Conservation (phyloP, 257 asterid species). For the Forsythia viridissima region DNA sequence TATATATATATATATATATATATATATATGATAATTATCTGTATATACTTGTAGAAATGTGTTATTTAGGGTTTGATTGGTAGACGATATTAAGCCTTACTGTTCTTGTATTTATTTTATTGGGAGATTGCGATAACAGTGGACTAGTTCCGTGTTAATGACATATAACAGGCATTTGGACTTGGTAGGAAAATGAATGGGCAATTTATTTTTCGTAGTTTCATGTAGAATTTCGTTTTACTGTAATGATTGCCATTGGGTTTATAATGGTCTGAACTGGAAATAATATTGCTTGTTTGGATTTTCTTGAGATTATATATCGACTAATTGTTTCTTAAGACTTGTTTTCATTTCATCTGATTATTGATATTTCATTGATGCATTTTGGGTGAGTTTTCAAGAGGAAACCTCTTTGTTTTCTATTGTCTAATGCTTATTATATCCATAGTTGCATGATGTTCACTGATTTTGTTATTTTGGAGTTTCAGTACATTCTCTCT, state of each 20-base stretch:
- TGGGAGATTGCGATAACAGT: neutral
- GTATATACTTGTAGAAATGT: neutral
- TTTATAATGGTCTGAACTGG: neutral
- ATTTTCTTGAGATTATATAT: neutral
- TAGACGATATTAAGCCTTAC: neutral
- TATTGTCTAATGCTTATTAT: neutral
- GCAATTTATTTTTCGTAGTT: neutral
- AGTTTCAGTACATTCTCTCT: neutral
- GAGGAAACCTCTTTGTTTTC: neutral
- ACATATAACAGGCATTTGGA: neutral
- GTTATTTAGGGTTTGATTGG: constrained; percentile 8
- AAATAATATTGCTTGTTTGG: neutral
- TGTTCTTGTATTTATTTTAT: neutral
- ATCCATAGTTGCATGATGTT: neutral
- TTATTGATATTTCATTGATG: neutral
- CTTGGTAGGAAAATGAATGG: neutral
- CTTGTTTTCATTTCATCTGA: neutral
- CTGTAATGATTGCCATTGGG: neutral
- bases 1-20: neutral
- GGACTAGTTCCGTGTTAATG: neutral
- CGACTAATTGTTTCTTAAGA: neutral
- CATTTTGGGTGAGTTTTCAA: neutral
- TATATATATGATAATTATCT: neutral
- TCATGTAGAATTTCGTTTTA: neutral
- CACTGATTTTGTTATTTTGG: neutral